Evolutionary conservation across 2,329 filamentous ascomycete species (phyloP).

Genomic region (Raffaelea arxii): DNA sequence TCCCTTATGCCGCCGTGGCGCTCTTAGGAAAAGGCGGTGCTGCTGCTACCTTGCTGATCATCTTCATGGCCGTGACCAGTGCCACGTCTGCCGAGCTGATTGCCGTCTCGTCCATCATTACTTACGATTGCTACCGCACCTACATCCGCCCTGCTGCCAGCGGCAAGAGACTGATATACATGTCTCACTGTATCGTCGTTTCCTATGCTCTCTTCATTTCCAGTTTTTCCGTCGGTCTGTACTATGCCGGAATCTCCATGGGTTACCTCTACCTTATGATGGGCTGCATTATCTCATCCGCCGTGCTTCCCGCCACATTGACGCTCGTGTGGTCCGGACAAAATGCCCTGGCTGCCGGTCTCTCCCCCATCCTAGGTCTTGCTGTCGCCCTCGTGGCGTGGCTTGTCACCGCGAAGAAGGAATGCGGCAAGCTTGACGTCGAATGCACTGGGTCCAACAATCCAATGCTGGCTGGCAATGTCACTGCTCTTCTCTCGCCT

Average conservation of each 20-base stretch:
- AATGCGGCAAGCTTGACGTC: constrained; percentile 61
- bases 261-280: constrained; percentile 69
- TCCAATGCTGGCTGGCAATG: constrained; percentile 82
- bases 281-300: constrained; percentile 82
- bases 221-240: constrained; percentile 65
- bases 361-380: constrained; percentile 61
- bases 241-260: constrained; percentile 70
- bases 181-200: constrained; percentile 65
- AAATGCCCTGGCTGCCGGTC: constrained; percentile 61
- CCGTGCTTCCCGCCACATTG: constrained; percentile 72
- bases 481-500: constrained; percentile 70
- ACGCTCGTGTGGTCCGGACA: constrained; percentile 75
- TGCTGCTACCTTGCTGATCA: constrained; percentile 64
- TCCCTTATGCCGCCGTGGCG: constrained; percentile 78
- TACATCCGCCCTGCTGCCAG: constrained; percentile 73
- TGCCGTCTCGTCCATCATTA: constrained; percentile 78
- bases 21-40: constrained; percentile 76
- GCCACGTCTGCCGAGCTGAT: constrained; percentile 78
- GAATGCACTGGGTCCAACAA: constrained; percentile 73
- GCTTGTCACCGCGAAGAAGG: constrained; percentile 64
- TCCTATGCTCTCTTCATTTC: constrained; percentile 68
- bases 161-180: constrained; percentile 68
- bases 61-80: constrained; percentile 86
- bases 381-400: constrained; percentile 61
- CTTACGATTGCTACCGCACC: constrained; percentile 80